Percentiles rank a stretch among this genome's conserved stretches.
These are phyloP conservation scores for Ceratocystis ficicola DNA, from an alignment of 2,329 filamentous ascomycete species.

Conservation along the genomic window DNA sequence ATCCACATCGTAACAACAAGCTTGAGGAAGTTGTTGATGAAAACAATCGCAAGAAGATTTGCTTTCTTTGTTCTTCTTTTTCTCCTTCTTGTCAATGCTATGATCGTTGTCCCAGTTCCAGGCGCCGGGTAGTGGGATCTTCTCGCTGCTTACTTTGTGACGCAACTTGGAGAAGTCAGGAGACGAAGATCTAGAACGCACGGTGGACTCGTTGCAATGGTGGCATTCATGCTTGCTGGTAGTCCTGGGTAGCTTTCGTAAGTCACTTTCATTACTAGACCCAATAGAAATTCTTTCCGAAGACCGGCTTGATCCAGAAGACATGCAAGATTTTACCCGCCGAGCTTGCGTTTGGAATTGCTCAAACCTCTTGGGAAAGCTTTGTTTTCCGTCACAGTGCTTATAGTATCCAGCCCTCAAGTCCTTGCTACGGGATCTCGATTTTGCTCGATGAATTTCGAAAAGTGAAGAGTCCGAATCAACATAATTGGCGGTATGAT, in stretches of 20 bases:
- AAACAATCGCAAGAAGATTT: background rate
- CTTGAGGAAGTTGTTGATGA: background rate
- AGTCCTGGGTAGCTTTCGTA: background rate
- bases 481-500: background rate
- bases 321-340: background rate
- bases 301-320: background rate
- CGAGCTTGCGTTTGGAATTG: background rate
- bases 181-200: background rate
- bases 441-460: background rate
- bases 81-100: background rate
- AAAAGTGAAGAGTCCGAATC: background rate
- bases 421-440: background rate
- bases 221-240: background rate
- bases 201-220: background rate
- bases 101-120: constrained; percentile 10
- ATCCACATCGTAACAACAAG: too few species aligned
- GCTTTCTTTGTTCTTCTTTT: background rate
- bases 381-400: background rate
- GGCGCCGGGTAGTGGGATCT: background rate
- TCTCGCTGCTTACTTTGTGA: background rate
- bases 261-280: background rate
- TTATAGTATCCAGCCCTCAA: background rate
- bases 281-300: background rate
- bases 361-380: background rate
- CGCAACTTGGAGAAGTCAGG: background rate